Evolutionary conservation across 2,329 filamentous ascomycete genomes (phyloP).

Genomic region (Tolypocladium tundrense): DNA sequence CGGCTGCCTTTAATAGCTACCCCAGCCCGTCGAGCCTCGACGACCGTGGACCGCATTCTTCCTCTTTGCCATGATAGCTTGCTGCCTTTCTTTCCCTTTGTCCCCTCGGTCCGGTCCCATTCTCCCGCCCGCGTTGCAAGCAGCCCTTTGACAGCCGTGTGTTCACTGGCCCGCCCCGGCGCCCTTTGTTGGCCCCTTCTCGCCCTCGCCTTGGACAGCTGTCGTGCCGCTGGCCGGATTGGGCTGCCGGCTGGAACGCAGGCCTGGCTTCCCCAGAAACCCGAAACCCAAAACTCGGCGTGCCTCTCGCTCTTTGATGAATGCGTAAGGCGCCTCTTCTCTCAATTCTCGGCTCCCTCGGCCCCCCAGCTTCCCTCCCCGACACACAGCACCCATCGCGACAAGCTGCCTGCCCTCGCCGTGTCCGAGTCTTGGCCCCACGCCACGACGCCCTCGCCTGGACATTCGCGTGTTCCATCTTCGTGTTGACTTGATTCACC

Average conservation of each 20-base stretch:
- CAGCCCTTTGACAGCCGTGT: neutral
- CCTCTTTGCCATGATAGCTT: neutral
- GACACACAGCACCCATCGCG: neutral
- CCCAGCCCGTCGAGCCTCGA: neutral
- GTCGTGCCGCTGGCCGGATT: neutral
- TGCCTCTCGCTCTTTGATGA: neutral
- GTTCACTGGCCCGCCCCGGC: neutral
- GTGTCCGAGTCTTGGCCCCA: neutral
- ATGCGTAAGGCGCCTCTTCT: neutral
- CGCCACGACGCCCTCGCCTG: neutral
- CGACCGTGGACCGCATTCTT: neutral
- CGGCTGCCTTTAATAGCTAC: neutral
- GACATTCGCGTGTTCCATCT: neutral
- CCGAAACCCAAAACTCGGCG: neutral
- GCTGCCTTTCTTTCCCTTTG: neutral
- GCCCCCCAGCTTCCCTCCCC: neutral
- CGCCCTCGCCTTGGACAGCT: neutral
- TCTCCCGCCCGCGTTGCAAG: neutral
- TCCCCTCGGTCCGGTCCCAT: neutral
- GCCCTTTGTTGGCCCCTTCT: neutral
- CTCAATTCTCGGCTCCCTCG: neutral
- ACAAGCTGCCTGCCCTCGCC: neutral
- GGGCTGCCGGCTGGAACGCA: slow-evolving; percentile 3
- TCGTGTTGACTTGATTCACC: neutral
- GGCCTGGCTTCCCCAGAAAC: neutral